These are phyloP conservation scores for Pichia kudriavzevii DNA, from an alignment of 1,139 yeast species.

Conservation along the genomic window DNA sequence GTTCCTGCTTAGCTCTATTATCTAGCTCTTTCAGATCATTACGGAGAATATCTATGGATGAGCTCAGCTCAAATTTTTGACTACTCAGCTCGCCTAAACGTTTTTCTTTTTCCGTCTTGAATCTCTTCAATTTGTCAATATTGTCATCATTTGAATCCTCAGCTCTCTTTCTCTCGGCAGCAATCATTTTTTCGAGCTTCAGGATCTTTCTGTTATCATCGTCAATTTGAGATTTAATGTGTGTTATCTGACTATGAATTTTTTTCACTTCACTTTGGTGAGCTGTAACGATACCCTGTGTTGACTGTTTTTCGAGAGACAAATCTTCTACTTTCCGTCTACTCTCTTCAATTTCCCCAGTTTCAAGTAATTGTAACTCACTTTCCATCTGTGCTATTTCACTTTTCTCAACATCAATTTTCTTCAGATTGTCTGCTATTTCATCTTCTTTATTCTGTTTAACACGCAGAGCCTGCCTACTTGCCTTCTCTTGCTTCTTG, in stretches of 20 bases:
- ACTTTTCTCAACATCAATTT: neutral
- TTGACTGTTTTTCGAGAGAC: constrained; percentile 11
- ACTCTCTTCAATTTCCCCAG: constrained; percentile 7
- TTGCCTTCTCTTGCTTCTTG: constrained; percentile 22
- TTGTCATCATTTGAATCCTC: constrained; percentile 19
- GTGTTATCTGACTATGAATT: constrained; percentile 5
- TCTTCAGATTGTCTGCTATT: constrained; percentile 1
- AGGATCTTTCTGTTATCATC: constrained; percentile 11
- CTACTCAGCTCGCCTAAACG: constrained; percentile 14
- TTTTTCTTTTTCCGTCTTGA: constrained; percentile 14
- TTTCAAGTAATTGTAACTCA: constrained; percentile 1
- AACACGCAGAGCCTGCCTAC: constrained; percentile 15
- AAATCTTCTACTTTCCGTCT: constrained; percentile 2
- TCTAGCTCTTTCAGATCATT: constrained; percentile 22
- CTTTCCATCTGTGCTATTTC: constrained; percentile 2
- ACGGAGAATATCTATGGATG: constrained; percentile 9
- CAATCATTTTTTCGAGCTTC: constrained; percentile 24
- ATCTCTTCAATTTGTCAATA: constrained; percentile 12
- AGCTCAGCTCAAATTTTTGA: constrained; percentile 6
- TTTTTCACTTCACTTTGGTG: constrained; percentile 14
- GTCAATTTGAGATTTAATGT: constrained; percentile 8
- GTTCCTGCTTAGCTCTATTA: constrained; percentile 23
- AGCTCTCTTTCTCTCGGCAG: constrained; percentile 22
- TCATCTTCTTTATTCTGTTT: constrained; percentile 25
- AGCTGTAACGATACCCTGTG: constrained; percentile 2